Evolutionary conservation across 345 rosid genomes (phyloP), one percentile per base, ranked within the genome.

Genomic region (Hypericum androsaemum): DNA sequence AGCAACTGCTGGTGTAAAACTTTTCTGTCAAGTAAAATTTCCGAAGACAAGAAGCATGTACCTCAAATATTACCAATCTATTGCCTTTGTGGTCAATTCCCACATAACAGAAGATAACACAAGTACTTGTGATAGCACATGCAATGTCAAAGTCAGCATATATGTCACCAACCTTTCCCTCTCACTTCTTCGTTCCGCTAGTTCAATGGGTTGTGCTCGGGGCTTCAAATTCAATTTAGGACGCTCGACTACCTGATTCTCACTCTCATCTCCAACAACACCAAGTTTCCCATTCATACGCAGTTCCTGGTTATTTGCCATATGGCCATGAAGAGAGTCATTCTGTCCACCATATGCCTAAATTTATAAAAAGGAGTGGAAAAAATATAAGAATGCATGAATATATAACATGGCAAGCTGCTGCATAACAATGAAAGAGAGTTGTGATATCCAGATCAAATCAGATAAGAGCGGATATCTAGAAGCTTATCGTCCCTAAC

Each of bases 161-260:
- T 7, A 10, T 45, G 52, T 45, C 17, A 52, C 76, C 32, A 50
- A 88, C 97, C 95, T 77, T 56, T 68, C 94, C 46, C 55, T 71
- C 62, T 84, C 83, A 64, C 53, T 57, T 42, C 62, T 74, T 43
- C 65, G 77, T 61, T 73, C 77, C 56, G 65, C 58, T 54, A 68
- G 76, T 60, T 71, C 84, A 40, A 67, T 37, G 41, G 82, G 78
- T 52, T 80, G 88, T 8, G 81, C 66, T 44, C 82, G 64, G 5
- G 86, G 80, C 75, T 80, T 84, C 53, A 80, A 68, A 70, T 69
- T 74, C 64, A 88, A 58, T 60, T 79, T 88, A 10, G 74, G 83
- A 12, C 83, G 80, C 59, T 78, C 89, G 8, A 71, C 51, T 41
- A 68, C 68, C 62, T 71, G 85, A 73, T 59, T 80, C 46, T 56